A percentile compares a stretch with the other conserved stretches of the same genome.
phyloP scores from a whole-genome alignment of 257 asterid genomes.

The Paraleonurus japonicus region DNA sequence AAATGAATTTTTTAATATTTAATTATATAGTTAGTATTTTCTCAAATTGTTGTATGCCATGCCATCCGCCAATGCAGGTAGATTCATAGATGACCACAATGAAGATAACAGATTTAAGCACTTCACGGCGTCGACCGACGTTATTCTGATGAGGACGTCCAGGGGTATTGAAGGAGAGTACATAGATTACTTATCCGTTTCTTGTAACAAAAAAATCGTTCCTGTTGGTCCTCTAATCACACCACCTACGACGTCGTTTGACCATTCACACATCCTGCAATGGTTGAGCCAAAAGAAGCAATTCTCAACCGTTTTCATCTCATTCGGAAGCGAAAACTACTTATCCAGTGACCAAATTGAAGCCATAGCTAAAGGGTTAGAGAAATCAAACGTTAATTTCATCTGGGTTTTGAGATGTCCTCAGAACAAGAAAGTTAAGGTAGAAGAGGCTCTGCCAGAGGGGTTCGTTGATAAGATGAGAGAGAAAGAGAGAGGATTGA shows the following conservation, averaged over 20 bases:
- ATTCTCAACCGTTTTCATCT: constrained; percentile 37
- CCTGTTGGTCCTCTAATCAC: constrained; percentile 27
- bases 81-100: neutral
- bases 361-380: constrained; percentile 35
- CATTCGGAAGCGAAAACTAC: constrained; percentile 49
- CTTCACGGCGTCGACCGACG: constrained; percentile 1
- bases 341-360: constrained; percentile 32
- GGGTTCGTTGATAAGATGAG: constrained; percentile 33
- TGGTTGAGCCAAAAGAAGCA: constrained; percentile 33
- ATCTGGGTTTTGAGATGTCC: constrained; percentile 16
- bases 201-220: neutral
- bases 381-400: neutral
- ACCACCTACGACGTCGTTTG: neutral
- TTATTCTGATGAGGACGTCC: constrained; percentile 9
- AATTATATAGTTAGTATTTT: no score
- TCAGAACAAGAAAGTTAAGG: neutral
- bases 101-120: neutral
- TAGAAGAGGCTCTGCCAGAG: constrained; percentile 18
- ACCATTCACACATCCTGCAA: constrained; percentile 23
- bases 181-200: neutral
- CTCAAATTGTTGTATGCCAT: no score
- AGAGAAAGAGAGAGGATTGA: constrained; percentile 25
- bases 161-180: constrained; percentile 12
- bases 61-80: neutral
- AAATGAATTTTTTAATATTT: no score